Conservation (phyloP, 495 filamentous ascomycete genomes). For the Talaromyces thailandensis region DNA sequence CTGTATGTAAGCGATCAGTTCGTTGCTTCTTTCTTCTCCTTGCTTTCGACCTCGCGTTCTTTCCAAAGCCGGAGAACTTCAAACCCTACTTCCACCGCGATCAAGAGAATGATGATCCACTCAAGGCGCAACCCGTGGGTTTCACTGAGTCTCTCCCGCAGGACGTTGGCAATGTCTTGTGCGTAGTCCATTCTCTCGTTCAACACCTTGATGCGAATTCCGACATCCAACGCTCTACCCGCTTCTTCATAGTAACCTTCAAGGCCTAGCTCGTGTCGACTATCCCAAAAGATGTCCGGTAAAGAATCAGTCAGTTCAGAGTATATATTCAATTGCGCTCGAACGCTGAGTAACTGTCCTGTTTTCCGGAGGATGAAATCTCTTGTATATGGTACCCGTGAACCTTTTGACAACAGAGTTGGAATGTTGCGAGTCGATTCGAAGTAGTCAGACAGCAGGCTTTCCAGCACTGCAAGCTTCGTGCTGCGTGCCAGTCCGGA, state of each 20-base stretch:
- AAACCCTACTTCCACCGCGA: slow-evolving; percentile 80
- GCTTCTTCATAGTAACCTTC: slow-evolving; percentile 94
- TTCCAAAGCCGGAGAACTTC: slow-evolving; percentile 55
- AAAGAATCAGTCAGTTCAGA: slow-evolving; percentile 92
- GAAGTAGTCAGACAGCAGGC: slow-evolving; percentile 72
- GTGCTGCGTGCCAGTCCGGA: slow-evolving; percentile 90
- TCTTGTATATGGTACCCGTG: slow-evolving; percentile 59
- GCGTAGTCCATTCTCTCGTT: slow-evolving; percentile 99
- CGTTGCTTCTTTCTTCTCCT: slow-evolving; percentile 23
- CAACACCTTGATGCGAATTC: slow-evolving; percentile 81
- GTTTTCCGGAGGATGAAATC: slow-evolving; percentile 85
- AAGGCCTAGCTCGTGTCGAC: slow-evolving; percentile 71
- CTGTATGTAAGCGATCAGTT: background rate
- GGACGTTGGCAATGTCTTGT: slow-evolving; percentile 84
- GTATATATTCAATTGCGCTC: slow-evolving; percentile 92
- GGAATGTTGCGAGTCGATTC: slow-evolving; percentile 75
- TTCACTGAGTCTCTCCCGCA: slow-evolving; percentile 84
- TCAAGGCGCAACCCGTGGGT: slow-evolving; percentile 80
- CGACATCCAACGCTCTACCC: slow-evolving; percentile 80
- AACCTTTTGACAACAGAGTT: slow-evolving; percentile 55
- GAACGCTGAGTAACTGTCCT: slow-evolving; percentile 80
- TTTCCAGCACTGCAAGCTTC: slow-evolving; percentile 92
- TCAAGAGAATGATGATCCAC: slow-evolving; percentile 94
- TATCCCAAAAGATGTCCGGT: slow-evolving; percentile 96
- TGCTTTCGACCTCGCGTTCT: slow-evolving; percentile 39